Conservation (phyloP, 164 flowering plant species). For the Kalanchoe fedtschenkoi region DNA sequence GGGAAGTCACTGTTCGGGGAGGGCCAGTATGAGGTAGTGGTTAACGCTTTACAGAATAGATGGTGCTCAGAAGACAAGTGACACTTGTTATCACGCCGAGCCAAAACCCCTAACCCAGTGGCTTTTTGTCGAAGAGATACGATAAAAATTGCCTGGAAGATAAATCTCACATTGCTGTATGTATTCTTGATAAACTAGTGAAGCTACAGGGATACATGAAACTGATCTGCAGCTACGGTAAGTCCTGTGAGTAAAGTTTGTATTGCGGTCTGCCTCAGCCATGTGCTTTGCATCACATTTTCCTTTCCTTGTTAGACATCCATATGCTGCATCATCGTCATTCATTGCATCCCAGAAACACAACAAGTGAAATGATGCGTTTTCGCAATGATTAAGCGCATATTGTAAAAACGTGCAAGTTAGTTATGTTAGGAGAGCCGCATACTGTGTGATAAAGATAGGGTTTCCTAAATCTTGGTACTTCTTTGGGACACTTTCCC, state of each 20-base stretch:
- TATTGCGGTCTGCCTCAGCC: constrained; percentile 1
- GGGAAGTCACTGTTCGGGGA: not conserved
- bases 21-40: constrained; percentile 1
- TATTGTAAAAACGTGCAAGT: not conserved
- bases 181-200: not conserved
- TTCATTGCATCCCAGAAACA: too few species aligned
- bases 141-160: not conserved
- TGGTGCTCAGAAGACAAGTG: not conserved
- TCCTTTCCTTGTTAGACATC: not conserved
- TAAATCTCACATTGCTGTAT: not conserved
- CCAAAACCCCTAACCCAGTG: not conserved
- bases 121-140: not conserved
- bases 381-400: constrained; percentile 1
- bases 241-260: not conserved
- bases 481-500: too few species aligned
- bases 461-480: not conserved
- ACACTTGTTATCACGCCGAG: constrained; percentile 1
- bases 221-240: too few species aligned
- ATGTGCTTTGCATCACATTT: constrained; percentile 4
- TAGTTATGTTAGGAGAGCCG: not conserved
- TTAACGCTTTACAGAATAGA: not conserved
- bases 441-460: not conserved
- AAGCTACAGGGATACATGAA: too few species aligned
- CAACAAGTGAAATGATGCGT: too few species aligned
- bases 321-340: not conserved